Base-by-base conservation (phyloP, 1,139 yeast genomes). In the Saccharomyces pastorianus region DNA sequence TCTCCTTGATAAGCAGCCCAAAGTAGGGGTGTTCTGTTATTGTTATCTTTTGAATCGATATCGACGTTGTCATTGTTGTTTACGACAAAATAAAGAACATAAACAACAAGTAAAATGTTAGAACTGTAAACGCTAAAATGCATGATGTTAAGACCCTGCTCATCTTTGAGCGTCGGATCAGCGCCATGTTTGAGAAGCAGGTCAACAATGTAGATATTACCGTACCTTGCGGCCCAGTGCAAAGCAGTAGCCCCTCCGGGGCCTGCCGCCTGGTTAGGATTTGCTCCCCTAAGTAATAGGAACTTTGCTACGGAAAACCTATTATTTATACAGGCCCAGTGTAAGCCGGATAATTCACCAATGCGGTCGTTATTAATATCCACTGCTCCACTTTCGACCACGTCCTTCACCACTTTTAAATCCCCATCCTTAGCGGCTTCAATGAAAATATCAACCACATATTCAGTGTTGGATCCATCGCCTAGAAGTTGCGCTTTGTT, bases 1-100 rank as follows among this genome's bases (percentile, higher is more conserved):
- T 90, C 97, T 8, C 96, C 96, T 65, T 90, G 96, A 67, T 88
- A 88, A 1, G 95, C 88, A 0, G 97, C 97, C 96, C 96, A 88
- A 66, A 88, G 96, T 50, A 89, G 74, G 0, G 88, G 75, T 0
- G 96, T 88, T 54, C 96, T 75, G 26, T 81, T 80, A 51, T 78
- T 48, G 13, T 44, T 27, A 48, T 59, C 57, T 25, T 34, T 46
- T 6, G 50, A 46, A 38, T 56, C 47, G n/a, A 61, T 53, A 17
- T 57, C 56, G 17, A 58, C 27, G 20, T 17, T 38, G 31, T 50
- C 38, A 23, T 52, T 54, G 25, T 28, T 23, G 23, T 56, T 58
- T 6, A 55, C 80, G 64, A 56, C 71, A 52, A 58, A 75, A 26
- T 76, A 80, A 53, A 82, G 72, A 51, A 88, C 71, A 67, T 88